Evolutionary conservation across 2,329 filamentous ascomycete species (phyloP).

Genomic region (Botrytis tulipae): DNA sequence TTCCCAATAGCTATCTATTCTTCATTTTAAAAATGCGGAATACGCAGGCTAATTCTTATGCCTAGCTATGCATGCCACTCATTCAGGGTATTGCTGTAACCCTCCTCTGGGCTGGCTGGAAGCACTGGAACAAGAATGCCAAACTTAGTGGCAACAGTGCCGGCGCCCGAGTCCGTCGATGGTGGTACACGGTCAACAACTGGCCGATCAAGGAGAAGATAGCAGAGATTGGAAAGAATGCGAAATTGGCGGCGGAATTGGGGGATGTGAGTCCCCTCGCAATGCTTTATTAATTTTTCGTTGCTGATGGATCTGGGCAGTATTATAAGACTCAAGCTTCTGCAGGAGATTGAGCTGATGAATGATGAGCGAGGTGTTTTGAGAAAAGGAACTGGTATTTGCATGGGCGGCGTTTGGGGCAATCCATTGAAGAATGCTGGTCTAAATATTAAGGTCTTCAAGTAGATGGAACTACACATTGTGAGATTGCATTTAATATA

Average conservation of each 20-base stretch:
- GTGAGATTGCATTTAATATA: neutral
- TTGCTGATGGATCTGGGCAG: conserved; percentile 34
- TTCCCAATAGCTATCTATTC: neutral
- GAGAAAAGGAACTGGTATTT: neutral
- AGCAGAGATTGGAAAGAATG: conserved; percentile 28
- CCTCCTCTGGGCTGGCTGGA: conserved; percentile 80
- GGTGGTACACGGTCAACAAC: conserved; percentile 96
- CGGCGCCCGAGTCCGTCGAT: conserved; percentile 76
- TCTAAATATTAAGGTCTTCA: neutral
- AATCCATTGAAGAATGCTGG: conserved; percentile 4
- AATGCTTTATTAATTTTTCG: conserved; percentile 26
- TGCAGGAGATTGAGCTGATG: conserved; percentile 26
- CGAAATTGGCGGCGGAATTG: conserved; percentile 41
- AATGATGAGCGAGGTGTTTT: conserved; percentile 18
- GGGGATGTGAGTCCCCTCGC: conserved; percentile 42
- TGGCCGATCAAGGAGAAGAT: conserved; percentile 64
- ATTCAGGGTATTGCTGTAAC: conserved; percentile 89
- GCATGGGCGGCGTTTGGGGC: conserved; percentile 18
- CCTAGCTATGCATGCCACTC: conserved; percentile 78
- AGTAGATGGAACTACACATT: neutral
- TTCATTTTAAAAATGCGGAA: neutral
- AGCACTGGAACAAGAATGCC: conserved; percentile 79
- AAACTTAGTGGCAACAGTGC: conserved; percentile 72
- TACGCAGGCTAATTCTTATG: conserved; percentile 13
- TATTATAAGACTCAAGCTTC: conserved; percentile 34